phyloP scores from a whole-genome alignment of 371 early-diverging fungal genomes.

The Blastocladiella emersonii region DNA sequence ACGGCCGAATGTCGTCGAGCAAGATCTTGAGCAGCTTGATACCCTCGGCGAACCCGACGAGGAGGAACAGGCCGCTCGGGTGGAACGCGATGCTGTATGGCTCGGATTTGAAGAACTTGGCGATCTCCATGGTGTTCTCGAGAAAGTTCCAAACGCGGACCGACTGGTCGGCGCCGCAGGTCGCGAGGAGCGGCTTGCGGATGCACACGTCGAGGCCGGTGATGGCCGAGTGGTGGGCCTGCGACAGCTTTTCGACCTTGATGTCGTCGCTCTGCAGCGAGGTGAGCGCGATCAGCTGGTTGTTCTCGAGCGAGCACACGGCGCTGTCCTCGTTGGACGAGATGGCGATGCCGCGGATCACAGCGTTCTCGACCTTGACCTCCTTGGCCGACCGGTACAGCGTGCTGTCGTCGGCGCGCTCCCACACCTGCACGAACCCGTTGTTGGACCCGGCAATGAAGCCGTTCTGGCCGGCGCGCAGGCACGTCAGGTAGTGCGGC shows the following conservation, averaged over 20 bases:
- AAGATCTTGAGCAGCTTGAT: slow-evolving; percentile 33
- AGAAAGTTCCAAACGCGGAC: slow-evolving; percentile 40
- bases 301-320: slow-evolving; percentile 19
- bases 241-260: slow-evolving; percentile 9
- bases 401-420: neutral
- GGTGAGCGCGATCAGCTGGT: slow-evolving; percentile 19
- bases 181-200: slow-evolving; percentile 34
- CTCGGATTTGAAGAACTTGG: slow-evolving; percentile 36
- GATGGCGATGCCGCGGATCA: slow-evolving; percentile 28
- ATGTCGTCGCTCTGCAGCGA: neutral
- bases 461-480: neutral
- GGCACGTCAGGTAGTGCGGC: neutral
- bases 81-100: slow-evolving; percentile 32
- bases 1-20: slow-evolving; percentile 36
- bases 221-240: slow-evolving; percentile 31
- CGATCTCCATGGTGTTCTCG: slow-evolving; percentile 30
- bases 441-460: slow-evolving; percentile 3
- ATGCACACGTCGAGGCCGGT: slow-evolving; percentile 38
- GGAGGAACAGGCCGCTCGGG: slow-evolving; percentile 35
- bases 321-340: slow-evolving; percentile 27
- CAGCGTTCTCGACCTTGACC: slow-evolving; percentile 14
- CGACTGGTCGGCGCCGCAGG: slow-evolving; percentile 33
- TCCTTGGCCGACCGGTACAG: neutral
- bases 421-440: neutral
- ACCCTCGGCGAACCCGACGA: slow-evolving; percentile 40